phyloP scores from a whole-genome alignment of 2,329 filamentous ascomycete species.

The Neocatenulostroma microsporum region DNA sequence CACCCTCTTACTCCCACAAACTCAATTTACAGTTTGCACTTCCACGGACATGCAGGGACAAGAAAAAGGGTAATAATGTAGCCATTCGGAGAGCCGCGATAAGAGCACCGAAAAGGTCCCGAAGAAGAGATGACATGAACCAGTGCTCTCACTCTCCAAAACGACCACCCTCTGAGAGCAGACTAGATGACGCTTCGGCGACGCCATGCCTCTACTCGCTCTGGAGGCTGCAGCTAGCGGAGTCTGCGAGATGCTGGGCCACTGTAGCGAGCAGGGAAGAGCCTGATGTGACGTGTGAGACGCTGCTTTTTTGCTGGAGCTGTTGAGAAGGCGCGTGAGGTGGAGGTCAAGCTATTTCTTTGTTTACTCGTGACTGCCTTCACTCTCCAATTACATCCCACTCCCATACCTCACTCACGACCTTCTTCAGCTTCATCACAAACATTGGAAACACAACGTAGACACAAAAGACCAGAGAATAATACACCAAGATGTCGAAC shows the following conservation, averaged over 20 bases:
- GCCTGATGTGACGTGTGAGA: conserved; percentile 1
- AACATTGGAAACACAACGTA: too few relatives aligned
- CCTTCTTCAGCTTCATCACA: too few relatives aligned
- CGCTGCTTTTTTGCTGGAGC: neutral
- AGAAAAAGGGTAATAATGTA: too few relatives aligned
- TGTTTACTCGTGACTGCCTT: conserved; percentile 2
- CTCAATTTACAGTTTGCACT: too few relatives aligned
- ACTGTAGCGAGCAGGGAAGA: neutral
- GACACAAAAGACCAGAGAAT: neutral
- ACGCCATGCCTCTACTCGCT: neutral
- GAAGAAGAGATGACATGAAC: neutral
- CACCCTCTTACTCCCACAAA: too few relatives aligned
- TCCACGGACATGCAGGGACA: too few relatives aligned
- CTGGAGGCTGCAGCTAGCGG: neutral
- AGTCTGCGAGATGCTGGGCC: neutral
- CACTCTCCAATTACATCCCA: neutral
- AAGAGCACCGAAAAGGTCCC: too few relatives aligned
- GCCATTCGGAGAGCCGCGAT: conserved; percentile 2
- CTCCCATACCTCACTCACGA: neutral
- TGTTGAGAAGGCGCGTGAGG: conserved; percentile 2
- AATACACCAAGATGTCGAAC: conserved; percentile 48
- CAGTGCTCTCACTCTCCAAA: too few relatives aligned
- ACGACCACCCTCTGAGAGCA: neutral
- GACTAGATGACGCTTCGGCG: conserved; percentile 2
- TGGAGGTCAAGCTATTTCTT: conserved; percentile 1